These are phyloP conservation scores for Lenzites betulinus DNA, from an alignment of 768 basidiomycete species.

Conservation along the genomic window DNA sequence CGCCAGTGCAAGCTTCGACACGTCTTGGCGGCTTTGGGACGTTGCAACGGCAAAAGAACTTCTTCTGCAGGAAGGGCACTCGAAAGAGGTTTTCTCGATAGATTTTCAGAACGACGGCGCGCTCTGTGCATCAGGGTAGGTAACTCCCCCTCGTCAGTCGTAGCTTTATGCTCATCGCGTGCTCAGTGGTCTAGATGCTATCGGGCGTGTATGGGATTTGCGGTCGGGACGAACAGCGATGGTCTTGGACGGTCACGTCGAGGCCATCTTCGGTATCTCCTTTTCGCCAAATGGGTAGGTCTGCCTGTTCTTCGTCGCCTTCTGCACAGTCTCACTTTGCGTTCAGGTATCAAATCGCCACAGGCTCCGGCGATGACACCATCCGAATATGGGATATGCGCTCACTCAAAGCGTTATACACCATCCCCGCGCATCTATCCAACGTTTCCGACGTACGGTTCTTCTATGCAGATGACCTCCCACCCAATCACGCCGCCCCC, in stretches of 20 bases:
- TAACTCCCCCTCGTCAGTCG: neutral
- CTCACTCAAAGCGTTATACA: constrained; percentile 88
- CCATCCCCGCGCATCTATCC: constrained; percentile 93
- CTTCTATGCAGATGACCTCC: constrained; percentile 70
- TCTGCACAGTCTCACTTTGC: neutral
- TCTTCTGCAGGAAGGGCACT: constrained; percentile 93
- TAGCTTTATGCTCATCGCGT: neutral
- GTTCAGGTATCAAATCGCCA: constrained; percentile 91
- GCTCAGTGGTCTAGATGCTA: constrained; percentile 88
- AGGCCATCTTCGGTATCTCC: constrained; percentile 86
- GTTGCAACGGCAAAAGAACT: constrained; percentile 79
- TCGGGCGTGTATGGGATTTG: constrained; percentile 96
- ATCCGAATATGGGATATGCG: constrained; percentile 99
- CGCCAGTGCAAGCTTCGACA: constrained; percentile 95
- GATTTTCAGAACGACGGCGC: constrained; percentile 96
- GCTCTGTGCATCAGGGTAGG: constrained; percentile 89
- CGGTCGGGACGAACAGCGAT: constrained; percentile 95
- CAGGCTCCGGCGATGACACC: constrained; percentile 95
- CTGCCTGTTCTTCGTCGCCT: neutral
- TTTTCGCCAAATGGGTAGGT: constrained; percentile 94
- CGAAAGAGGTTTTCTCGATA: constrained; percentile 94
- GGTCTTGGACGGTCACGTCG: constrained; percentile 96
- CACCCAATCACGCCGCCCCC: constrained; percentile 33
- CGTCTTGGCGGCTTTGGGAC: constrained; percentile 98
- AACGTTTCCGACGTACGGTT: constrained; percentile 96